phyloP scores from a whole-genome alignment of 441 rosid species.

The Raphanus hybrid region DNA sequence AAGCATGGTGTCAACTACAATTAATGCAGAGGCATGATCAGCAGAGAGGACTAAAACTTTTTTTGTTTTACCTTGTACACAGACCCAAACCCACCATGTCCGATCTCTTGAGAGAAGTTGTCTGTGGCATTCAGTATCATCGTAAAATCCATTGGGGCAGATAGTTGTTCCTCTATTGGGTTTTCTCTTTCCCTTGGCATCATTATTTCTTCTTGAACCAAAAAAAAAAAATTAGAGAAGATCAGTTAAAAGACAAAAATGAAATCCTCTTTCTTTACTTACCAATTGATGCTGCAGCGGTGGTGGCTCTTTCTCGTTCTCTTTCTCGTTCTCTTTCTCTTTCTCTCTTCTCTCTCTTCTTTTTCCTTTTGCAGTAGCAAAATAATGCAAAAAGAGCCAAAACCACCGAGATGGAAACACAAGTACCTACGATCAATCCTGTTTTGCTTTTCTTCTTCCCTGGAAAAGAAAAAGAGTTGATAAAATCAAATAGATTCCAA shows the following conservation, averaged over 20 bases:
- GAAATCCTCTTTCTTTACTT: neutral
- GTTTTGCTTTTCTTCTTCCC: neutral
- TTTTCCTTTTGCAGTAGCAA: neutral
- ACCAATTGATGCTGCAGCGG: neutral
- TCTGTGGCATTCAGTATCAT: neutral
- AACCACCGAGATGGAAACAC: neutral
- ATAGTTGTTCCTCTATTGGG: neutral
- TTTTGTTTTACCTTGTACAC: neutral
- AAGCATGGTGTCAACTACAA: neutral
- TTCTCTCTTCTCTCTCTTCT: neutral
- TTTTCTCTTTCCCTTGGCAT: constrained; percentile 1
- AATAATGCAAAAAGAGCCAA: neutral
- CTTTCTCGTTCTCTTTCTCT: neutral
- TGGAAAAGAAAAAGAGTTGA: neutral
- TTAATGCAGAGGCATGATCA: neutral
- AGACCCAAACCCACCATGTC: constrained; percentile 6
- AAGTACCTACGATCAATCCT: neutral
- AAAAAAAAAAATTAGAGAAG: neutral
- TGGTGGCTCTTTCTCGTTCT: neutral
- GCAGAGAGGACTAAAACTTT: neutral
- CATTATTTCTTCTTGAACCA: neutral
- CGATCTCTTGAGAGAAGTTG: neutral
- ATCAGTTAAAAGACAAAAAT: neutral
- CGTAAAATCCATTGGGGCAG: constrained; percentile 4
- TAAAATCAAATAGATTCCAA: neutral